phyloP scores from a whole-genome alignment of 2,329 filamentous ascomycete genomes.

The Fusarium transvaalense region DNA sequence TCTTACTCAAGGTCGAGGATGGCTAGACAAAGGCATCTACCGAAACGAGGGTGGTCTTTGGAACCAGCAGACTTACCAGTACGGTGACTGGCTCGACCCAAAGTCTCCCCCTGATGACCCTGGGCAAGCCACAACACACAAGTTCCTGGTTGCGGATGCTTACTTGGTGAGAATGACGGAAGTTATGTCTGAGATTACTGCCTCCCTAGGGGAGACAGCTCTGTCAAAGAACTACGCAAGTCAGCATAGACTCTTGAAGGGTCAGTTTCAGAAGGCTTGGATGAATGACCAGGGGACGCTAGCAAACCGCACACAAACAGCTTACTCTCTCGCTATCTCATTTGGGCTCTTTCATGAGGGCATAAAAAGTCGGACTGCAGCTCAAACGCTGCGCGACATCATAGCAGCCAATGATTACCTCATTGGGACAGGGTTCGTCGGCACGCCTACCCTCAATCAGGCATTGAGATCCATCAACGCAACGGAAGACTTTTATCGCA shows the following conservation, averaged over 20 bases:
- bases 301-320: slow-evolving; percentile 57
- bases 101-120: slow-evolving; percentile 53
- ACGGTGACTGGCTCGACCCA: slow-evolving; percentile 63
- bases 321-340: slow-evolving; percentile 53
- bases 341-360: slow-evolving; percentile 52
- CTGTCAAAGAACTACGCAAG: slow-evolving; percentile 42
- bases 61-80: slow-evolving; percentile 48
- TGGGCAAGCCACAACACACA: slow-evolving; percentile 54
- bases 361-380: slow-evolving; percentile 36
- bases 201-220: slow-evolving; percentile 47
- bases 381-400: slow-evolving; percentile 48
- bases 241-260: slow-evolving; percentile 39
- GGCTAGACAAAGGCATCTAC: slow-evolving; percentile 4
- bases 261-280: slow-evolving; percentile 52
- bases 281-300: slow-evolving; percentile 48
- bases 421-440: slow-evolving; percentile 57
- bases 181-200: slow-evolving; percentile 53
- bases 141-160: slow-evolving; percentile 58
- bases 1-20: slow-evolving; percentile 39
- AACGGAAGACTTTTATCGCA: slow-evolving; percentile 57
- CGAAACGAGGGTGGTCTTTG: slow-evolving; percentile 49
- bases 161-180: slow-evolving; percentile 59
- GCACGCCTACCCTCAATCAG: slow-evolving; percentile 8
- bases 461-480: slow-evolving; percentile 40
- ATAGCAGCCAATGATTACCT: slow-evolving; percentile 53